Conservation (phyloP, 2,329 filamentous ascomycete genomes). For the Fusarium setosum region DNA sequence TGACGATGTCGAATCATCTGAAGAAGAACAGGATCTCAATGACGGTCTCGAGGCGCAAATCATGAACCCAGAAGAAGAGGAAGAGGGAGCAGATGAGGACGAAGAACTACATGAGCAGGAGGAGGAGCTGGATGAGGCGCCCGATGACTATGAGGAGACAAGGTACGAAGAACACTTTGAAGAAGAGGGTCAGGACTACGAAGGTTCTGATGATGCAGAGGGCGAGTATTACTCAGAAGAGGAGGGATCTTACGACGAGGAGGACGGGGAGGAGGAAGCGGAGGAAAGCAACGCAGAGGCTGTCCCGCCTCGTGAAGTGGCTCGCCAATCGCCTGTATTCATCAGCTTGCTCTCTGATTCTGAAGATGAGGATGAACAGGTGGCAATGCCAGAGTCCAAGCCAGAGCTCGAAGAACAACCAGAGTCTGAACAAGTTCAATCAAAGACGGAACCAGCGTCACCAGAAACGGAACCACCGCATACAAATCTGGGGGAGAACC, state of each 20-base stretch:
- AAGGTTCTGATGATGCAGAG: slow-evolving; percentile 45
- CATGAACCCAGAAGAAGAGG: slow-evolving; percentile 35
- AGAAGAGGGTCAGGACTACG: slow-evolving; percentile 31
- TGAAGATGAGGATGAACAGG: slow-evolving; percentile 54
- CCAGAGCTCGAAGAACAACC: background rate
- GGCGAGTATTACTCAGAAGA: slow-evolving; percentile 44
- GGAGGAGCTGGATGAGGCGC: slow-evolving; percentile 25
- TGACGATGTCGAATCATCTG: slow-evolving; percentile 45
- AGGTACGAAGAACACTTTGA: slow-evolving; percentile 36
- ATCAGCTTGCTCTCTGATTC: slow-evolving; percentile 61
- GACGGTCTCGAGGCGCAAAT: slow-evolving; percentile 38
- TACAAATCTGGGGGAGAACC: background rate
- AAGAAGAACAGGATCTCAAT: slow-evolving; percentile 44
- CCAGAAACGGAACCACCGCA: background rate
- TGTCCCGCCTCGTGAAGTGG: slow-evolving; percentile 19
- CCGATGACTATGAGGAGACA: slow-evolving; percentile 40
- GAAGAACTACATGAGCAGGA: slow-evolving; percentile 40
- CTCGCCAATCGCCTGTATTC: slow-evolving; percentile 52
- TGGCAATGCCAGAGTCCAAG: slow-evolving; percentile 1
- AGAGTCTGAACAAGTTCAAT: background rate
- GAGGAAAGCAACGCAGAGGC: slow-evolving; percentile 31
- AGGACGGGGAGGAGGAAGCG: slow-evolving; percentile 33
- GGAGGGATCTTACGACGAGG: slow-evolving; percentile 41
- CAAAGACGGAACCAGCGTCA: background rate
- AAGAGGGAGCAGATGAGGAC: slow-evolving; percentile 41